Evolutionary conservation across 495 filamentous ascomycete genomes (phyloP), one percentile per base, ranked within the genome.

Genomic region (Hamigera avellanea): DNA sequence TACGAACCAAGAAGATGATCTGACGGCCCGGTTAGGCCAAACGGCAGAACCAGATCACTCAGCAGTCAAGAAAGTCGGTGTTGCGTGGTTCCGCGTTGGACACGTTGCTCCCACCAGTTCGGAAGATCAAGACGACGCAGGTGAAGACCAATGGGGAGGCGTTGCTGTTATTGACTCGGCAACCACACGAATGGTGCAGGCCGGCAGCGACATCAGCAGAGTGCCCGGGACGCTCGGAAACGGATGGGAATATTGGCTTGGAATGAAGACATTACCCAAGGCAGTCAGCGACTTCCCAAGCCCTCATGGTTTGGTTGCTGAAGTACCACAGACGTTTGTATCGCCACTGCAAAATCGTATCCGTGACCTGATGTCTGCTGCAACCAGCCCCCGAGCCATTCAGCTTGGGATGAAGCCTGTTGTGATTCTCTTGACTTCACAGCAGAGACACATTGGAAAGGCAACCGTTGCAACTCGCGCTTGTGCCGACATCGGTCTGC

Each of bases 361-460:
- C 5, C 72, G 88, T 14, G 88, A 96, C 44, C 65, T 98, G 10
- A 78, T 95, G 40, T 75, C 85, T 26, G 87, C 86, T 19, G 83
- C 91, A 1, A 94, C 86, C 1, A 93, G 83, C 46, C 80, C 86
- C 32, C 73, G 86, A 21, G 91, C 91, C 7, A 73, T 94, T 30
- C 78, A 88, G 50, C 65, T 98, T 2, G 77, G 80, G 17, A 74
- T 96, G 62, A 86, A 87, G 26, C 87, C 91, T 0, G 70, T 94
- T 17, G 83, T 87, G 2, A 81, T 98, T 37, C 67, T 98, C 1
- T 63, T 98, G 7, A 78, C 80, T 3, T 95, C 88, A 2, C 91
- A 83, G 3, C 91, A 98, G 46, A 75, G 93, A 30, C 80, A 81
- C 32, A 93, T 96, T 44, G 91, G 91, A 16, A 98, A 98, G 54